Evolutionary conservation across 2,329 filamentous ascomycete species (phyloP).

Genomic region (Curvularia lunata): DNA sequence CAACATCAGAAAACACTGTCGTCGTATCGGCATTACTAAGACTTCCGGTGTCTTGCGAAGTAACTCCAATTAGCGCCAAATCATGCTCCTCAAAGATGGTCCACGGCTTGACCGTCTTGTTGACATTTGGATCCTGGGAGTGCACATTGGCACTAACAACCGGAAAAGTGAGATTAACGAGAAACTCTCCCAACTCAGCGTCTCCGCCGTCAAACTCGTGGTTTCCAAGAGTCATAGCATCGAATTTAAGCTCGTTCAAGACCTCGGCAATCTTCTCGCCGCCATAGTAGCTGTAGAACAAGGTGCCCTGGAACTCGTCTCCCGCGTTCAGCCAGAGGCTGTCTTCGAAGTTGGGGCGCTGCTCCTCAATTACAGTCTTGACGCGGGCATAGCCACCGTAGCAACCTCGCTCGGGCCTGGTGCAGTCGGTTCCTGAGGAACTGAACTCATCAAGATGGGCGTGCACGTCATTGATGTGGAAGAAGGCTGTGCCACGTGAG

Average conservation of each 20-base stretch:
- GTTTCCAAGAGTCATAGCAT: constrained; percentile 63
- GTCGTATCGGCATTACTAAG: constrained; percentile 65
- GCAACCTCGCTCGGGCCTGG: constrained; percentile 62
- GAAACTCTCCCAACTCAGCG: constrained; percentile 66
- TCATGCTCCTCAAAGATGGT: constrained; percentile 67
- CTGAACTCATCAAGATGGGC: constrained; percentile 70
- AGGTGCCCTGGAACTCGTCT: constrained; percentile 73
- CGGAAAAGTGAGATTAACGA: constrained; percentile 69
- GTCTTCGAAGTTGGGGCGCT: constrained; percentile 64
- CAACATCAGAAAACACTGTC: constrained; percentile 65
- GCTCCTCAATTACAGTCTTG: constrained; percentile 64
- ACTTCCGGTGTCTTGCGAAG: constrained; percentile 63
- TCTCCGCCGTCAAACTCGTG: constrained; percentile 69
- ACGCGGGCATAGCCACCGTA: constrained; percentile 70
- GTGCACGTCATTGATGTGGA: constrained; percentile 74
- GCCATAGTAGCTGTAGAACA: constrained; percentile 71
- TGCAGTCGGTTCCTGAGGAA: constrained; percentile 67
- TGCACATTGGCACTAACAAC: constrained; percentile 68
- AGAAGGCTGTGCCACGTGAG: constrained; percentile 57
- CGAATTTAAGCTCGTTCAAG: constrained; percentile 69
- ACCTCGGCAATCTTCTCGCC: constrained; percentile 72
- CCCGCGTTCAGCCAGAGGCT: constrained; percentile 69
- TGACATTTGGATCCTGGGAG: constrained; percentile 65
- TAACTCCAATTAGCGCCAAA: constrained; percentile 69
- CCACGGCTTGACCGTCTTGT: constrained; percentile 69